Conservation (phyloP, 176 grass and related monocot genomes). For the Avena insularis region DNA sequence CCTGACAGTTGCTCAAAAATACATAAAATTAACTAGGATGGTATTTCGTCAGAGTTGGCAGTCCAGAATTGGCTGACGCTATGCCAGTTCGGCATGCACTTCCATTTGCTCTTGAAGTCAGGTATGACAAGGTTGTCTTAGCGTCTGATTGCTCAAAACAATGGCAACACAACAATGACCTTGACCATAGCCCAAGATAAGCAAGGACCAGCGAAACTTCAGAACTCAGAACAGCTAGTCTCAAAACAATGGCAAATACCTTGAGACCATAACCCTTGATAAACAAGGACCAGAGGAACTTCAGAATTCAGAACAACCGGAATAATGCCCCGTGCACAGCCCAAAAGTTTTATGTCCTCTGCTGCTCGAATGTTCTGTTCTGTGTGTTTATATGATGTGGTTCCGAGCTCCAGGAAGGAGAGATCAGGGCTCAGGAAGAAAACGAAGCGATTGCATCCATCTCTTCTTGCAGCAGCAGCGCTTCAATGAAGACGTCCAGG, state of each 20-base stretch:
- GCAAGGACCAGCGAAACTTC: background rate
- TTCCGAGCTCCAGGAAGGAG: background rate
- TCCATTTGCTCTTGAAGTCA: too few relatives aligned
- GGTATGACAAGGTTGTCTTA: too few relatives aligned
- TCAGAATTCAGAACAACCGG: background rate
- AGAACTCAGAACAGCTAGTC: background rate
- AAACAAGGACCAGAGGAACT: background rate
- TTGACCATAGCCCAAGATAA: background rate
- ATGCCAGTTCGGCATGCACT: too few relatives aligned
- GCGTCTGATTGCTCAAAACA: background rate
- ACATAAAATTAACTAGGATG: too few relatives aligned
- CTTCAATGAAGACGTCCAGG: conserved; percentile 73
- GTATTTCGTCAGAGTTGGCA: too few relatives aligned
- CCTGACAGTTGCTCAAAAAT: too few relatives aligned
- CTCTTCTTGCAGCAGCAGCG: conserved; percentile 79
- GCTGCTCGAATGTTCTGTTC: background rate
- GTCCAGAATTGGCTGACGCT: too few relatives aligned
- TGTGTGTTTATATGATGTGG: background rate
- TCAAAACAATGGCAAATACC: background rate
- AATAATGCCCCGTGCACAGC: too few relatives aligned
- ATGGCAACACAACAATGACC: background rate
- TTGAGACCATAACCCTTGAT: background rate
- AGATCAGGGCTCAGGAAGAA: conserved; percentile 5
- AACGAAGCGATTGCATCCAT: conserved; percentile 87
- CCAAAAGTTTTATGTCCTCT: background rate